phyloP scores from a whole-genome alignment of 345 rosid species.

The Pugionium cornutum region DNA sequence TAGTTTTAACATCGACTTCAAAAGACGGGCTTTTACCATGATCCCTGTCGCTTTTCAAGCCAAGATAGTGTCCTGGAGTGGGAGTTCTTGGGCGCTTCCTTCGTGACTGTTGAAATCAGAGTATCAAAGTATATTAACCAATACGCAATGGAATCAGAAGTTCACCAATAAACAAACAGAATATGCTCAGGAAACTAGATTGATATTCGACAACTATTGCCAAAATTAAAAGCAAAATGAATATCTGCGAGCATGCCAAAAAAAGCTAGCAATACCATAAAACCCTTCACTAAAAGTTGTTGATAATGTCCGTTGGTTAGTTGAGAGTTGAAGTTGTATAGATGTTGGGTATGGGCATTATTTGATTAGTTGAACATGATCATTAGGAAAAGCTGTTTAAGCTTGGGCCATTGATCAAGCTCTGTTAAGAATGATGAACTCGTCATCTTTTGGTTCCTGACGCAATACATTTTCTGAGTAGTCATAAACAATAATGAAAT shows the following conservation, averaged over 20 bases:
- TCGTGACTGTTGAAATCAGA: constrained; percentile 61
- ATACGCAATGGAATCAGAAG: background rate
- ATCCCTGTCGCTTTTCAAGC: constrained; percentile 70
- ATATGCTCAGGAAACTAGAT: background rate
- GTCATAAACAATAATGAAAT: constrained; percentile 63
- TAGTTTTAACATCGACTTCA: background rate
- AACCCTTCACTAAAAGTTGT: constrained; percentile 71
- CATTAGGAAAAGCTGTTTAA: constrained; percentile 93
- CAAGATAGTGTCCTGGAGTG: constrained; percentile 91
- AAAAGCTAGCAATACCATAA: constrained; percentile 15
- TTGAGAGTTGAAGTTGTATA: constrained; percentile 65
- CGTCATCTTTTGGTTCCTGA: constrained; percentile 86
- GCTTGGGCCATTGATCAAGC: constrained; percentile 85
- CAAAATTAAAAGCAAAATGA: background rate
- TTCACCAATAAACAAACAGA: background rate
- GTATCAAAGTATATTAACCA: background rate
- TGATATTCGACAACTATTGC: background rate
- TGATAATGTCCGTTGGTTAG: constrained; percentile 95
- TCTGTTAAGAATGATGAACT: constrained; percentile 45
- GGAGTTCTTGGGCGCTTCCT: constrained; percentile 85
- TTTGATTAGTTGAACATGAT: constrained; percentile 81
- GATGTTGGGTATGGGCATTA: constrained; percentile 43
- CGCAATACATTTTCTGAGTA: constrained; percentile 79
- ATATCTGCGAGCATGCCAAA: background rate
- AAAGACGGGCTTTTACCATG: constrained; percentile 43